Evolutionary conservation across 495 filamentous ascomycete species (phyloP), one percentile per base, ranked within the genome.

Genomic region (Jackrogersella minutella): DNA sequence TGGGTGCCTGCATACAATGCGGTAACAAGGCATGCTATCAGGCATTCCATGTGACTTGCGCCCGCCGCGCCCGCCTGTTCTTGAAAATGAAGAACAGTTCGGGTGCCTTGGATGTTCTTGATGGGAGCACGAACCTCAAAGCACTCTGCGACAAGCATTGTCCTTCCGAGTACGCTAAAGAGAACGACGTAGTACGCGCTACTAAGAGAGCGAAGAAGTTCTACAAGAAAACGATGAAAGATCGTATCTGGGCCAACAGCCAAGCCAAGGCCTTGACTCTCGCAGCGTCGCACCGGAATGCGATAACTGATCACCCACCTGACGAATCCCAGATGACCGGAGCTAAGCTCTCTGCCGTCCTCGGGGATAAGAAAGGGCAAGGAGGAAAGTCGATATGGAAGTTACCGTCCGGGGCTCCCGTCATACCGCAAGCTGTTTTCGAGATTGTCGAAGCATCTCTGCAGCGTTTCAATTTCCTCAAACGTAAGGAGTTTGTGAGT

Each of bases 31-130:
- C 88, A 60, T 99, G 95, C 76, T 99, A 93, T 72, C 87, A 92
- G 70, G 95, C 95, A n/a, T 99, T 98, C 77, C 95, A 99, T 76
- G 95, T 98, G 26, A 97, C 94, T 4, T 99, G 95, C 73, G 95
- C 94, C 9, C 87, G 96, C 36, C 84, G 92, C 63, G 91, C 93
- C 34, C 88, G 90, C 62, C 87, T 99, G 0, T 97, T 91, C 74
- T 80, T 99, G 58, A 96, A 94, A 81, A 98, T 97, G 94, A 98
- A 97, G 77, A 91, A 92, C 46, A 89, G 85, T 44, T 91, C 95
- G 62, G 91, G 92, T 6, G 85, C 84, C 7, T 83, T 90, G 3
- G 88, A 89, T n/a, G 87, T 90, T 14, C 85, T 95, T 58, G 95
- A 99, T 68, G 88, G 92, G n/a, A 90, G 87, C 64, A 81, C 80